Base-by-base conservation (phyloP, 441 rosid species). In the Isatis lusitanica region DNA sequence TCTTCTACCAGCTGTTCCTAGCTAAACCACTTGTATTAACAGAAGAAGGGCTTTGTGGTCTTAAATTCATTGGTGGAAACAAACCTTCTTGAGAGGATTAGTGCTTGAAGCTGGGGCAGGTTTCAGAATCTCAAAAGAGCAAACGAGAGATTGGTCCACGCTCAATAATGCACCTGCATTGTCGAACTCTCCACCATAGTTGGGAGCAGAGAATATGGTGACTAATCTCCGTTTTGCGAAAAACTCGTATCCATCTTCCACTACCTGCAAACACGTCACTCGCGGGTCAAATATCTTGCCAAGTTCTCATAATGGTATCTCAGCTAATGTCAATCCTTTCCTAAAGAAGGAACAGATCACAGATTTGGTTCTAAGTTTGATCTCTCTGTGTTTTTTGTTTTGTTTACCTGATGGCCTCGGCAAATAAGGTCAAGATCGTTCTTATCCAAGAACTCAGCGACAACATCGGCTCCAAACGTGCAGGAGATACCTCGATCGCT, bases 161-260 rank as follows among this genome's bases (percentile, higher is more conserved):
- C 97, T 92, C 78, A 92, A 63, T 21, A 92, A 72, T 24, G 97
- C 98, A 78, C 97, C 98, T 0, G 90, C 98, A 75, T 94, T 94
- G 81, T 94, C 98, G 79, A 94, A 94, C 82, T 94, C 98, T 68
- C 98, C 98, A 3, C 98, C 98, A 71, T 94, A 94, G 83, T 94
- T 94, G 36, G 98, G 96, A 67, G 98, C 98, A 7, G 98, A 94
- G 83, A 94, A 94, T 74, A 94, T 90, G 0, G 96, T 94, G 42
- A 94, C 98, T 77, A 94, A 79, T 77, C 85, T 84, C 74, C 98
- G 78, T 73, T 83, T 89, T 1, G 97, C 98, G 6, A 94, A 94
- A 71, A 94, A 94, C 81, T 94, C 98, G 1, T 94, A 94, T 6
- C 98, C 98, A 58, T 94, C 98, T 78, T 94, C 98, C 73, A 94